phyloP scores from a whole-genome alignment of 441 rosid genomes.

The Gossypium gossypioides region DNA sequence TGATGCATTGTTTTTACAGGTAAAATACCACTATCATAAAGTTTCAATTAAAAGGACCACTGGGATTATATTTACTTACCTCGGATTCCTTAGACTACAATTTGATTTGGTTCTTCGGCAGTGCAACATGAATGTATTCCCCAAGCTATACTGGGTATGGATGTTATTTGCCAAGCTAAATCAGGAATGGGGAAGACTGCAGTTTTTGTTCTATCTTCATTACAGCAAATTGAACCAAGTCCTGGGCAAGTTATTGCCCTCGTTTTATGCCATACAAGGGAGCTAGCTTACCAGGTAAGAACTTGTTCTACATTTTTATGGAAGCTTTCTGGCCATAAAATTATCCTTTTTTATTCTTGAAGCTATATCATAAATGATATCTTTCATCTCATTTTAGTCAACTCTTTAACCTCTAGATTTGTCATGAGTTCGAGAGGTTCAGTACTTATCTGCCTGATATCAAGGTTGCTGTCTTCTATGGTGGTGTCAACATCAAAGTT shows the following conservation, averaged over 20 bases:
- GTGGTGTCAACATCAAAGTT: constrained; percentile 80
- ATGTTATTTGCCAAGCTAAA: constrained; percentile 96
- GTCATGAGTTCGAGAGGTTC: constrained; percentile 93
- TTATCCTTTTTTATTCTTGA: neutral
- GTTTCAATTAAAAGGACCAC: constrained; percentile 53
- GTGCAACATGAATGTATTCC: constrained; percentile 99
- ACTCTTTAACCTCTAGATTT: constrained; percentile 43
- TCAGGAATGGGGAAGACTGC: constrained; percentile 99
- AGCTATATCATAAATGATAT: neutral
- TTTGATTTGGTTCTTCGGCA: constrained; percentile 81
- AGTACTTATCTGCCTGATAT: constrained; percentile 78
- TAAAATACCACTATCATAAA: constrained; percentile 47
- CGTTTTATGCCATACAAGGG: constrained; percentile 86
- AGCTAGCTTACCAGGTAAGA: constrained; percentile 84
- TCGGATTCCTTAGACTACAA: constrained; percentile 54
- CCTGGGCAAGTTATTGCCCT: constrained; percentile 92
- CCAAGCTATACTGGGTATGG: constrained; percentile 97
- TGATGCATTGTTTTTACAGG: constrained; percentile 36
- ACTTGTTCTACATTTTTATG: neutral
- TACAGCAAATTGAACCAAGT: constrained; percentile 86
- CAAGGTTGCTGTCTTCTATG: constrained; percentile 91
- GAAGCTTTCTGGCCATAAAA: neutral
- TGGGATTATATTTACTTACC: constrained; percentile 62
- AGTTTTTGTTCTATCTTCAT: constrained; percentile 76
- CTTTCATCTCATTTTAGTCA: neutral